Percentiles rank a stretch among this genome's conserved stretches.
Conservation (phyloP, 2,329 filamentous ascomycete genomes). For the Fusarium staphyleae region DNA sequence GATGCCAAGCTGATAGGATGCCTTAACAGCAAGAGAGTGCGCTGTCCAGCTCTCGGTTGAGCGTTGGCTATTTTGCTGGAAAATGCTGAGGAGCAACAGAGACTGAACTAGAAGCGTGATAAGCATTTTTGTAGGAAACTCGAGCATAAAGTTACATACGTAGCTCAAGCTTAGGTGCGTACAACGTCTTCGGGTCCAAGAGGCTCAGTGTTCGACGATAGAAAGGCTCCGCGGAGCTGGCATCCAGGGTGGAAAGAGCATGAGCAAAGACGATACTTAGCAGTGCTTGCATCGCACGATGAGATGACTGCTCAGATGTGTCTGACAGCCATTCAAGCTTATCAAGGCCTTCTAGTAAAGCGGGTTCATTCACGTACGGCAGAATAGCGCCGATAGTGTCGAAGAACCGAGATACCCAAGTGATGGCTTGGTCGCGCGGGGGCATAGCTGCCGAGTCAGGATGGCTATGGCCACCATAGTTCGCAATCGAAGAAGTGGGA, state of each 20-base stretch:
- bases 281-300: slow-evolving; percentile 24
- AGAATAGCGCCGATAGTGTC: slow-evolving; percentile 41
- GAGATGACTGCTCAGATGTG: neutral
- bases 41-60: slow-evolving; percentile 45
- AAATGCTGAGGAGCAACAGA: slow-evolving; percentile 43
- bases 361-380: slow-evolving; percentile 38
- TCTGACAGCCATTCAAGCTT: slow-evolving; percentile 6
- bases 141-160: neutral
- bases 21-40: slow-evolving; percentile 44
- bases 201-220: slow-evolving; percentile 40
- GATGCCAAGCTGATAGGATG: slow-evolving; percentile 46
- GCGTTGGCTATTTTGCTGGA: slow-evolving; percentile 47
- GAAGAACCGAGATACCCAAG: slow-evolving; percentile 36
- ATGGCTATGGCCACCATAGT: neutral
- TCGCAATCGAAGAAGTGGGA: neutral
- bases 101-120: slow-evolving; percentile 39
- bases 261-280: slow-evolving; percentile 43
- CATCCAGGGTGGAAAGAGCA: slow-evolving; percentile 31
- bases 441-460: slow-evolving; percentile 17
- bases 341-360: slow-evolving; percentile 33
- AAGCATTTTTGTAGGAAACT: neutral
- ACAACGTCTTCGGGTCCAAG: slow-evolving; percentile 39
- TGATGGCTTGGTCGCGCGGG: neutral
- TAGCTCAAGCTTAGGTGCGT: slow-evolving; percentile 19
- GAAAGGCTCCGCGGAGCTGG: slow-evolving; percentile 36